Evolutionary conservation across 139 green algal species (phyloP).

Genomic region (Nannochloris sp.): DNA sequence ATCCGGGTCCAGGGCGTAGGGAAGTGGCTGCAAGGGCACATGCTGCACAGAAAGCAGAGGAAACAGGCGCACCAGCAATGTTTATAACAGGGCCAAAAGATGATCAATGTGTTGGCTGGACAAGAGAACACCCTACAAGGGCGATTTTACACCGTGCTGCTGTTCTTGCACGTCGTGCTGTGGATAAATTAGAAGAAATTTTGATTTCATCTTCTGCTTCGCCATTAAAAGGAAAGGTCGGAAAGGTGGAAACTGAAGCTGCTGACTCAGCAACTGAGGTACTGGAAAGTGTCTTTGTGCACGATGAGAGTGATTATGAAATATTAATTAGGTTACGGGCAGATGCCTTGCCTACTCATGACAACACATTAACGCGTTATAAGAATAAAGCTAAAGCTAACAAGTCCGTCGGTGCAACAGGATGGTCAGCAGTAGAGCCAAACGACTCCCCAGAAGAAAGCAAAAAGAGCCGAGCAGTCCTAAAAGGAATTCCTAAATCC

Average conservation of each 20-base stretch:
- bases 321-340: slow-evolving; percentile 43
- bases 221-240: too few species aligned
- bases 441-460: too few species aligned
- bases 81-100: slow-evolving; percentile 48
- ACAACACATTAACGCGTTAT: background rate
- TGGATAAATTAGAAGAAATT: slow-evolving; percentile 1
- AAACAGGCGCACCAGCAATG: slow-evolving; percentile 25
- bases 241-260: background rate
- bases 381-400: background rate
- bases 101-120: slow-evolving; percentile 20
- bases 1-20: slow-evolving; percentile 35
- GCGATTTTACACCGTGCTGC: slow-evolving; percentile 19
- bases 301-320: slow-evolving; percentile 47
- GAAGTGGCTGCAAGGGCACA: background rate
- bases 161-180: slow-evolving; percentile 14
- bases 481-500: slow-evolving; percentile 27
- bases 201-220: too few species aligned
- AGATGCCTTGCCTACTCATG: slow-evolving; percentile 42
- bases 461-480: slow-evolving; percentile 17
- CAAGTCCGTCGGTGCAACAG: background rate
- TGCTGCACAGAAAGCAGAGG: background rate
- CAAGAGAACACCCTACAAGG: background rate
- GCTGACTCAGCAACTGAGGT: background rate
- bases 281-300: slow-evolving; percentile 25
- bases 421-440: too few species aligned